Evolutionary conservation across 257 asterid genomes (phyloP), one percentile per base, ranked within the genome.

Genomic region (Solanum appendiculatum): DNA sequence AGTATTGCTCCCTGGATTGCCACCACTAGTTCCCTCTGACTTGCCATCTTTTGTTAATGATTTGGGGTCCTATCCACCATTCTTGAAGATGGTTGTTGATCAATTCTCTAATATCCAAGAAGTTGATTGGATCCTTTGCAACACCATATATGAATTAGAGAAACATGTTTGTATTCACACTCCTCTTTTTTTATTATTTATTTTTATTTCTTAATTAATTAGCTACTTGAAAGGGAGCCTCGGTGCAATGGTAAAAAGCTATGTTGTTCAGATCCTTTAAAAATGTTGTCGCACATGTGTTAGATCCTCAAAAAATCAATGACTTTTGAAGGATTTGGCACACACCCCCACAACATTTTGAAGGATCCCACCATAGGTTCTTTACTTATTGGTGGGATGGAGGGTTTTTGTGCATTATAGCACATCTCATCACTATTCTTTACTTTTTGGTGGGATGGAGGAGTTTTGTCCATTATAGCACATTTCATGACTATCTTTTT

Each of bases 61-160:
- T 9, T 25, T 64, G 1, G 92, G 89, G 11, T 83, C 92, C 8
- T 91, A 93, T 81, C 94, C 93, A 25, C 54, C 90, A 4, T 0
- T 80, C 2, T 74, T 90, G 6, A 87, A 90, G 16, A 0, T 89
- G 85, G 54, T 89, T 6, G 85, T 89, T 25, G 78, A 89, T 77
- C 93, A 91, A 91, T 92, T 89, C 78, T 46, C 12, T 25, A 86
- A 87, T 16, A 60, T 92, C 20, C 91, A 92, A 6, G 64, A 70
- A 20, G 96, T 89, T 0, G 92, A 90, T n/a, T 90, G 92, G 92
- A 36, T 92, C 9, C 87, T 93, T 46, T 86, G 81, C 87, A 93
- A 93, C 86, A 90, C 94, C 21, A 36, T 85, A 29, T 46, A 85
- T 46, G 82, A 85, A 69, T 70, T 85, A 46, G 87, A 85, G 51